These are phyloP conservation scores for Graphiopsis chlorocephala DNA, from an alignment of 2,329 filamentous ascomycete species.

Conservation along the genomic window DNA sequence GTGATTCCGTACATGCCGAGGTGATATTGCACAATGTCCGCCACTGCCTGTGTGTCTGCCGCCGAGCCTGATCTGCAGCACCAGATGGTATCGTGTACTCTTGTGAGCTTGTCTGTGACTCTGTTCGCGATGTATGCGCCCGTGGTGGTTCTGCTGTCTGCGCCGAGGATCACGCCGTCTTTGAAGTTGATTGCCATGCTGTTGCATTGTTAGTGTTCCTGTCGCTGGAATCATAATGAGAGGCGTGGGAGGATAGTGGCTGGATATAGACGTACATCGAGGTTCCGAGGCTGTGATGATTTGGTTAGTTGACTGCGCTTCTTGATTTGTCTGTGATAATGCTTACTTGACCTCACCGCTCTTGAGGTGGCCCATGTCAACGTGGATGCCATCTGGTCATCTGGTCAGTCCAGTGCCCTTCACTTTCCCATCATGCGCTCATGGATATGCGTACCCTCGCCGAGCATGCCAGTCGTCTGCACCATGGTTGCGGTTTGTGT, in stretches of 20 bases:
- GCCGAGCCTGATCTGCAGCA: conserved; percentile 97
- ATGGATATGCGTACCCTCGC: conserved; percentile 34
- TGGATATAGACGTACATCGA: conserved; percentile 59
- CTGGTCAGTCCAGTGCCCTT: neutral
- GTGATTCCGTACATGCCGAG: conserved; percentile 86
- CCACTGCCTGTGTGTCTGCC: conserved; percentile 91
- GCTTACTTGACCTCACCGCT: conserved; percentile 97
- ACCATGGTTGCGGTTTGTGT: conserved; percentile 29
- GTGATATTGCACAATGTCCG: conserved; percentile 97
- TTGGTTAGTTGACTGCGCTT: conserved; percentile 25
- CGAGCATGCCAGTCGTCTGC: conserved; percentile 40
- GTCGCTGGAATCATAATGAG: neutral
- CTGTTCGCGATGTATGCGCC: conserved; percentile 98
- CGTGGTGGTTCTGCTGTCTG: conserved; percentile 95
- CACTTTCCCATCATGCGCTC: conserved; percentile 20
- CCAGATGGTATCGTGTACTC: conserved; percentile 99
- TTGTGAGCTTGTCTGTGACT: conserved; percentile 98
- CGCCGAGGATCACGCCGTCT: conserved; percentile 95
- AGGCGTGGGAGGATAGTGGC: conserved; percentile 19
- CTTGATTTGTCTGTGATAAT: neutral
- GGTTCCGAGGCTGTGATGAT: conserved; percentile 72
- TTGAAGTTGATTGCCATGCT: conserved; percentile 99
- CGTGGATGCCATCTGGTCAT: conserved; percentile 86
- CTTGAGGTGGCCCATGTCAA: conserved; percentile 98
- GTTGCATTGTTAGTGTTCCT: conserved; percentile 15